Evolutionary conservation across 75 land plant species (phyloP), one percentile per base, ranked within the genome.

Genomic region (Pseudotsuga menziesii): DNA sequence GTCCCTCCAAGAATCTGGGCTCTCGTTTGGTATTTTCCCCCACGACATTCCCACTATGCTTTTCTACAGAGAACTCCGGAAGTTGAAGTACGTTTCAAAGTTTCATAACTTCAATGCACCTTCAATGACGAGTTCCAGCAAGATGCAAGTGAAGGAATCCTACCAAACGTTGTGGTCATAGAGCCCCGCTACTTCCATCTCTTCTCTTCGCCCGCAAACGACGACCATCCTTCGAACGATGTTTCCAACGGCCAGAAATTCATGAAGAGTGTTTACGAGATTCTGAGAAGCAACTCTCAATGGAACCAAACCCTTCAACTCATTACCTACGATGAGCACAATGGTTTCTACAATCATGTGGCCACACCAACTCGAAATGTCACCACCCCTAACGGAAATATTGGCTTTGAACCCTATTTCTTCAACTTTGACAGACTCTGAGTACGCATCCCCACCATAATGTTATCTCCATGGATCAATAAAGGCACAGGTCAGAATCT

Each of bases 151-250:
- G 67, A 79, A 4, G 94, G 94, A 54, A 85, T 57, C 56, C 84
- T 92, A 23, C 92, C 94, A 9, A 88, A 88, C 79, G 87, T 85
- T 60, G 90, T 82, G 19, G 94, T 92, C 39, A 23, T 92, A 35
- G 94, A 92, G 82, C 94, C 80, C 57, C 72, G 94, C 2, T 92
- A 86, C 78, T 88, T 88, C 63, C 92, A 92, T 80, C 62, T 86
- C 22, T 66, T 78, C 35, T 57, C 81, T 57, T 17, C 75, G 2
- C 94, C 91, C 6, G 91, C 83, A 12, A 91, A 89, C 74, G 94
- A 91, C 60, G 94, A 91, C 67, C 94, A 91, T 74, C 94, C 94
- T 0, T 89, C 94, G 19, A 91, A 91, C 70, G 94, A 91, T 78
- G 86, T 91, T 19, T 59, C 78, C 23, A 78, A 89, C 55, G 94